A percentile compares a stretch with the other conserved stretches of the same genome.
Conservation (phyloP, 2,329 filamentous ascomycete species). For the Exophiala sp. region DNA sequence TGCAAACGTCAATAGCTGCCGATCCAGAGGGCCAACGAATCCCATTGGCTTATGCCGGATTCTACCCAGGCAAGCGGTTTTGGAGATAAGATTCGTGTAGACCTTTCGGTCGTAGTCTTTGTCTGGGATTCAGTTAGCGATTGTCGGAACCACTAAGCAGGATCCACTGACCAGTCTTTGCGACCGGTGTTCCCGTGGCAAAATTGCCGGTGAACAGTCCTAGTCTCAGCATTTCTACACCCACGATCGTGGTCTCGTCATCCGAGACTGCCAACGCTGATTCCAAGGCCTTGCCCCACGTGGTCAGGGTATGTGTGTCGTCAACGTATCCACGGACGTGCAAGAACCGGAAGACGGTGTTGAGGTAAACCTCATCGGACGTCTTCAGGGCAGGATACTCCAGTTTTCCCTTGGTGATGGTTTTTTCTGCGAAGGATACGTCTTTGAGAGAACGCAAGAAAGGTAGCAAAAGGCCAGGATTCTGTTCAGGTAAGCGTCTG, state of each 20-base stretch:
- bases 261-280: slow-evolving; percentile 60
- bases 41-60: slow-evolving; percentile 78
- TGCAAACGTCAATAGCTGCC: slow-evolving; percentile 79
- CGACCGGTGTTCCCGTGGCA: slow-evolving; percentile 39
- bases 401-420: slow-evolving; percentile 44
- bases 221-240: slow-evolving; percentile 76
- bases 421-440: slow-evolving; percentile 62
- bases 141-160: neutral
- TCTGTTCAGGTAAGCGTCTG: slow-evolving; percentile 19
- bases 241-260: slow-evolving; percentile 74
- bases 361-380: slow-evolving; percentile 66
- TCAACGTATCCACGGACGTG: slow-evolving; percentile 83
- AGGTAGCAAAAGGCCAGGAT: slow-evolving; percentile 16
- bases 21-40: slow-evolving; percentile 89
- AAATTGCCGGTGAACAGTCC: slow-evolving; percentile 69
- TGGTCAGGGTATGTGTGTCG: slow-evolving; percentile 68
- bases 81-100: slow-evolving; percentile 74
- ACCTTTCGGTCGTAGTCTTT: slow-evolving; percentile 54
- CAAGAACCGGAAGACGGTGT: slow-evolving; percentile 81
- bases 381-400: slow-evolving; percentile 41
- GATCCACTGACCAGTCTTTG: slow-evolving; percentile 14
- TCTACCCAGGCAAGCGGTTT: slow-evolving; percentile 75
- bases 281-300: slow-evolving; percentile 75
- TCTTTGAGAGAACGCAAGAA: slow-evolving; percentile 61
- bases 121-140: slow-evolving; percentile 44